Conservation (phyloP, 345 rosid species). For the Heritiera littoralis region DNA sequence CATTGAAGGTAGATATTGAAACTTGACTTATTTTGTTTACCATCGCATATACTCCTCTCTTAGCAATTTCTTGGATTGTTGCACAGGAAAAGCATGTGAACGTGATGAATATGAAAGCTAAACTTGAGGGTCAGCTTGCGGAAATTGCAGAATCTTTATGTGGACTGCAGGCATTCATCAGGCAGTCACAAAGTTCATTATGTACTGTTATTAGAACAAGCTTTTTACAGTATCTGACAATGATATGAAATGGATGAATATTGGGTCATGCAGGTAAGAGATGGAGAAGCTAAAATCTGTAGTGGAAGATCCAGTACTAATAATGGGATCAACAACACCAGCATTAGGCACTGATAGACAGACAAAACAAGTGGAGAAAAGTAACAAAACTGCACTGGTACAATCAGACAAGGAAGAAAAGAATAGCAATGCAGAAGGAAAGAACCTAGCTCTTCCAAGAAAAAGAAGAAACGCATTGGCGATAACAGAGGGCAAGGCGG, state of each 20-base stretch:
- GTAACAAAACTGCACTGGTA: constrained; percentile 11
- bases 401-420: constrained; percentile 20
- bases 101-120: constrained; percentile 56
- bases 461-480: constrained; percentile 18
- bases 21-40: neutral
- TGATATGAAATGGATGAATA: neutral
- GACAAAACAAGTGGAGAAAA: constrained; percentile 14
- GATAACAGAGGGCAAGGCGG: constrained; percentile 43
- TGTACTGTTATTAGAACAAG: too few relatives aligned
- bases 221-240: too few relatives aligned
- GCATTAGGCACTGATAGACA: constrained; percentile 25
- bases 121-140: constrained; percentile 57
- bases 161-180: constrained; percentile 51
- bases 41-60: neutral
- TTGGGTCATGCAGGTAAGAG: constrained; percentile 45
- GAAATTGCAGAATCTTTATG: constrained; percentile 46
- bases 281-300: constrained; percentile 43
- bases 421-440: neutral
- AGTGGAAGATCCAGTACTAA: constrained; percentile 27
- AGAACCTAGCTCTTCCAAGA: neutral
- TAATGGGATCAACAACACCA: constrained; percentile 24
- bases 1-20: constrained; percentile 49
- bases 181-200: neutral
- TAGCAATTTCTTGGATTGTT: constrained; percentile 12
- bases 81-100: constrained; percentile 57